phyloP scores from a whole-genome alignment of 1,284 basidiomycete species.

The Ceratobasidium sp. region DNA sequence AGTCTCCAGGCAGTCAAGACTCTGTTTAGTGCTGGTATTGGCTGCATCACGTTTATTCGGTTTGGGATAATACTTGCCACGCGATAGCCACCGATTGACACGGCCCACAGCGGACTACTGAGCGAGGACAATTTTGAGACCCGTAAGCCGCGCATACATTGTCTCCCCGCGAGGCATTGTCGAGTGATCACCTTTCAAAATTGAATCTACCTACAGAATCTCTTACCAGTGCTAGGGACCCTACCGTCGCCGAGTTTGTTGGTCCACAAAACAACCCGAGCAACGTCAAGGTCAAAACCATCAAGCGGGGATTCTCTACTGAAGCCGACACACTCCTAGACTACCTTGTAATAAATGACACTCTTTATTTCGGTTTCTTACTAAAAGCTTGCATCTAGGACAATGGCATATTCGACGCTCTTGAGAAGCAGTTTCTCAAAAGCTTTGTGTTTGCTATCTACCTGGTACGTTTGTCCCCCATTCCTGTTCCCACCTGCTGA shows the following conservation, averaged over 20 bases:
- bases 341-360: too few relatives aligned
- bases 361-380: too few relatives aligned
- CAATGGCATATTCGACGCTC: conserved; percentile 44
- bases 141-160: conserved; percentile 39
- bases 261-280: conserved; percentile 26
- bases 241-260: not conserved
- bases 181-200: not conserved
- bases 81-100: not conserved
- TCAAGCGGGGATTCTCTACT: conserved; percentile 43
- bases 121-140: conserved; percentile 45
- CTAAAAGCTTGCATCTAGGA: conserved; percentile 41
- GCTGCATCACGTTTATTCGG: conserved; percentile 46
- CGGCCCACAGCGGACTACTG: conserved; percentile 44
- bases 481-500: not conserved
- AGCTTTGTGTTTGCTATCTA: conserved; percentile 48
- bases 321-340: conserved; percentile 47
- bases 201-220: conserved; percentile 25
- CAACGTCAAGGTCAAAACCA: conserved; percentile 44
- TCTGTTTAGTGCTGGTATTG: conserved; percentile 44
- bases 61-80: not conserved
- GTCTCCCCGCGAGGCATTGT: conserved; percentile 9
- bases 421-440: conserved; percentile 44
- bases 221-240: not conserved
- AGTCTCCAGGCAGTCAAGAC: conserved; percentile 34
- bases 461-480: conserved; percentile 40